Percentiles rank a stretch among this genome's conserved stretches.
phyloP scores from a whole-genome alignment of 2,329 filamentous ascomycete species.

The Monosporascus sp. region DNA sequence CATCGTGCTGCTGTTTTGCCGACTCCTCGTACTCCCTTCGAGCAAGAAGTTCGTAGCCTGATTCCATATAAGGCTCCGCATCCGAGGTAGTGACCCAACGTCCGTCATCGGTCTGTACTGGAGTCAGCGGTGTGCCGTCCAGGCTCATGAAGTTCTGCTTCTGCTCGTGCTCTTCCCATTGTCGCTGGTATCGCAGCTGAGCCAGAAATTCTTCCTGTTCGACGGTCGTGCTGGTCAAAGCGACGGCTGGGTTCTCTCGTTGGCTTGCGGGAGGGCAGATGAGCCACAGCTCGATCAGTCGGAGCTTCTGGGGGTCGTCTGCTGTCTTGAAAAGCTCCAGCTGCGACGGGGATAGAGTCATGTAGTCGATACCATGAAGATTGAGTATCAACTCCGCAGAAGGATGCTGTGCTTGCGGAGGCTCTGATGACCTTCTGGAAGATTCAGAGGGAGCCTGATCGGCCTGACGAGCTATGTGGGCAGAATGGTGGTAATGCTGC shows the following conservation, averaged over 20 bases:
- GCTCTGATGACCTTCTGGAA: slow-evolving; percentile 45
- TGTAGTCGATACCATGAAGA: slow-evolving; percentile 64
- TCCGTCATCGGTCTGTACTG: slow-evolving; percentile 47
- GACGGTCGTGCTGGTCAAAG: slow-evolving; percentile 47
- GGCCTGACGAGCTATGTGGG: slow-evolving; percentile 51
- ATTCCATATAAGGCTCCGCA: slow-evolving; percentile 78
- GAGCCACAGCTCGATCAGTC: slow-evolving; percentile 79
- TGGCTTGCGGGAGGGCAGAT: slow-evolving; percentile 65
- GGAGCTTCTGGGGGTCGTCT: slow-evolving; percentile 63
- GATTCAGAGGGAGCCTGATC: slow-evolving; percentile 27
- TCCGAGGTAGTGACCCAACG: slow-evolving; percentile 44
- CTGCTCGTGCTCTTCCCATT: slow-evolving; percentile 37
- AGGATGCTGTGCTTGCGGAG: slow-evolving; percentile 40
- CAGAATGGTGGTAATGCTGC: slow-evolving; percentile 78
- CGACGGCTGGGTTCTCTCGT: slow-evolving; percentile 47
- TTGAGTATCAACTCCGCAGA: slow-evolving; percentile 54
- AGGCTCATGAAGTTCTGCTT: slow-evolving; percentile 41
- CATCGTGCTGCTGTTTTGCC: slow-evolving; percentile 28
- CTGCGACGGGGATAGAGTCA: slow-evolving; percentile 66
- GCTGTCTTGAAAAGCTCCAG: slow-evolving; percentile 73
- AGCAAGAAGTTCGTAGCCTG: slow-evolving; percentile 70
- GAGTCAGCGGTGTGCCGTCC: slow-evolving; percentile 45
- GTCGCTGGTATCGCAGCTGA: slow-evolving; percentile 53
- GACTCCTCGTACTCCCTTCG: slow-evolving; percentile 57
- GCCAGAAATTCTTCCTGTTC: slow-evolving; percentile 57